Base-by-base conservation (phyloP, 1,284 basidiomycete species). In the Athelia sp. region DNA sequence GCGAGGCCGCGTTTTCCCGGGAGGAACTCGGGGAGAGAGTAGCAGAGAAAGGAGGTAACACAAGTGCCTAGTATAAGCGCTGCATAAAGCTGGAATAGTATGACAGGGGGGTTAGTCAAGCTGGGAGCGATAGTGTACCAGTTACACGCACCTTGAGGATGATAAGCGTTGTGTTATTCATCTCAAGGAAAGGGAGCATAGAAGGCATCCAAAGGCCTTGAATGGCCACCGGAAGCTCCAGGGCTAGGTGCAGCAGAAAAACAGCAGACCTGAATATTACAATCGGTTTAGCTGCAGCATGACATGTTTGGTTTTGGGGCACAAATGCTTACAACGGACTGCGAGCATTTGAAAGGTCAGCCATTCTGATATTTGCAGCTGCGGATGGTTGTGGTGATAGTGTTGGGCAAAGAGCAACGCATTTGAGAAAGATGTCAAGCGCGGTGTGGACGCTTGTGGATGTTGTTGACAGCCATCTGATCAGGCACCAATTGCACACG, bases 1-100 rank as follows among this genome's bases (percentile, higher is more conserved):
- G 87, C 90, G 2, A 90, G 67, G 0, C 87, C 90, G 15, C 90
- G 81, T 67, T 93, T 93, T 8, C 89, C 88, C 0, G 90, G 90
- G 3, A 92, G 69, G 65, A 88, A 90, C 58, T 93, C 90, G 57
- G 87, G 87, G 13, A 90, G 75, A 2, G 74, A 62, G 59, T 75
- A 88, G 52, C 76, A 81, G 13, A 90, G 69, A 2, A 87, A 63
- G 0, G 79, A 64, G 1, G 74, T 72, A 23, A 85, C 54, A 57
- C 84, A 90, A 21, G 80, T 75, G 4, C 74, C 78, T 2, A 81
- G 65, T 3, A 76, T 67, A 26, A 88, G 60, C 3, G 84, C 69
- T 13, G 85, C 71, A 59, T 87, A 88, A 43, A 90, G 62, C 84
- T 87, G 54, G 26, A 15, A 29, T 43, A 35, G 32, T 9, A 34